These are phyloP conservation scores for Grifola frondosa DNA, from an alignment of 1,284 basidiomycete species.

Conservation along the genomic window DNA sequence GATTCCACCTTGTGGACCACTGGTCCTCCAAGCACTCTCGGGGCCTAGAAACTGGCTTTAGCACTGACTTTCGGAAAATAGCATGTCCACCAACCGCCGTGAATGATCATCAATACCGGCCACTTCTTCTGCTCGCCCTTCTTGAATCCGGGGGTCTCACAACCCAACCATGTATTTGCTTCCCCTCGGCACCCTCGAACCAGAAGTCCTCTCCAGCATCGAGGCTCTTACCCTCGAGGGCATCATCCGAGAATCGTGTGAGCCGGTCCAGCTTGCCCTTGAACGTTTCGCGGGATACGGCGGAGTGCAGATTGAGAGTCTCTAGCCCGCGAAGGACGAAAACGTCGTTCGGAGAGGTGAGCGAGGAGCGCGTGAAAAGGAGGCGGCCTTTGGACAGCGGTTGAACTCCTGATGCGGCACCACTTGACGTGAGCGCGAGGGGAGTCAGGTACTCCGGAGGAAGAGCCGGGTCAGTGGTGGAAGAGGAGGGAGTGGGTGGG, in stretches of 20 bases:
- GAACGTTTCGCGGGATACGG: slow-evolving; percentile 16
- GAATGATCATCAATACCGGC: slow-evolving; percentile 73
- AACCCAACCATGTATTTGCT: slow-evolving; percentile 79
- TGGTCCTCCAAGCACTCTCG: slow-evolving; percentile 77
- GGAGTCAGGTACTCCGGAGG: slow-evolving; percentile 51
- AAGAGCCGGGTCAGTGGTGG: slow-evolving; percentile 50
- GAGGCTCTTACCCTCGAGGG: slow-evolving; percentile 58
- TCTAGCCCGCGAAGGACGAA: slow-evolving; percentile 57
- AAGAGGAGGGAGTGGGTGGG: slow-evolving; percentile 56
- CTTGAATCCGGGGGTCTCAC: slow-evolving; percentile 78
- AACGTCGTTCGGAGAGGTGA: slow-evolving; percentile 74
- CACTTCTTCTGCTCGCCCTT: slow-evolving; percentile 68
- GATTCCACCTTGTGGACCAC: slow-evolving; percentile 90
- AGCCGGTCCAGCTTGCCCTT: slow-evolving; percentile 47
- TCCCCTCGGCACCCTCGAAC: slow-evolving; percentile 77
- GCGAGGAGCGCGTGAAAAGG: slow-evolving; percentile 66
- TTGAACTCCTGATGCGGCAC: slow-evolving; percentile 61
- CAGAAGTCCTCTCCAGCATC: slow-evolving; percentile 74
- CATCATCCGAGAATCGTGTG: slow-evolving; percentile 58
- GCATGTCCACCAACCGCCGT: slow-evolving; percentile 51
- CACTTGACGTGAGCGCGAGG: slow-evolving; percentile 53
- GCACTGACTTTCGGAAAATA: not conserved
- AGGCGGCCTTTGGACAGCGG: slow-evolving; percentile 57
- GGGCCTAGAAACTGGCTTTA: slow-evolving; percentile 47
- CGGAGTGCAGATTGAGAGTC: slow-evolving; percentile 13